Evolutionary conservation across 2,329 filamentous ascomycete species (phyloP).

Genomic region (Grosmannia huntii): DNA sequence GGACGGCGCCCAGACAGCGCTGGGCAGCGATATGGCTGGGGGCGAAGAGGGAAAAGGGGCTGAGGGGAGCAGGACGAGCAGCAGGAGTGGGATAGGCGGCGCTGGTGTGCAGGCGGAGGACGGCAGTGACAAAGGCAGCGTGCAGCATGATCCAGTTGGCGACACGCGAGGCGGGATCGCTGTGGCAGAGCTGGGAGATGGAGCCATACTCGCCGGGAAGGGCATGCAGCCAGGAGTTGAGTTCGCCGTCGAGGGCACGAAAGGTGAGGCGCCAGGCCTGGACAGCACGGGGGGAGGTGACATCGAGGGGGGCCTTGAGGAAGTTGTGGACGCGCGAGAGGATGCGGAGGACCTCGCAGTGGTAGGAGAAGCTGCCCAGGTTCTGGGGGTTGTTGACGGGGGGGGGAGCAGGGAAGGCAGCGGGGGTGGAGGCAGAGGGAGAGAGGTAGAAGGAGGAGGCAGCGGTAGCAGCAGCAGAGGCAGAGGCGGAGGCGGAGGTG

Average conservation of each 20-base stretch:
- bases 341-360: conserved; percentile 79
- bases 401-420: background rate
- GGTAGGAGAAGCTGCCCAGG: conserved; percentile 76
- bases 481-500: background rate
- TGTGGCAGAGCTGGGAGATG: conserved; percentile 63
- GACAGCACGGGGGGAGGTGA: conserved; percentile 69
- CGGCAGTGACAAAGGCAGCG: conserved; percentile 75
- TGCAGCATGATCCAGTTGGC: conserved; percentile 87
- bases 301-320: conserved; percentile 77
- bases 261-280: conserved; percentile 83
- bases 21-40: conserved; percentile 77
- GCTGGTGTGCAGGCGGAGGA: conserved; percentile 81
- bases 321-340: conserved; percentile 80
- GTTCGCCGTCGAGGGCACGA: conserved; percentile 65
- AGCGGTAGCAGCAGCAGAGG: background rate
- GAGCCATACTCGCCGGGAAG: conserved; percentile 76
- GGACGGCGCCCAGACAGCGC: conserved; percentile 68
- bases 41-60: conserved; percentile 59
- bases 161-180: conserved; percentile 54
- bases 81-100: conserved; percentile 59
- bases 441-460: background rate
- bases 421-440: too few relatives aligned
- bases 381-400: conserved; percentile 53
- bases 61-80: conserved; percentile 49
- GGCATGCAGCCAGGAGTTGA: conserved; percentile 73